Evolutionary conservation across 257 asterid genomes (phyloP).

Genomic region (Plantago major): DNA sequence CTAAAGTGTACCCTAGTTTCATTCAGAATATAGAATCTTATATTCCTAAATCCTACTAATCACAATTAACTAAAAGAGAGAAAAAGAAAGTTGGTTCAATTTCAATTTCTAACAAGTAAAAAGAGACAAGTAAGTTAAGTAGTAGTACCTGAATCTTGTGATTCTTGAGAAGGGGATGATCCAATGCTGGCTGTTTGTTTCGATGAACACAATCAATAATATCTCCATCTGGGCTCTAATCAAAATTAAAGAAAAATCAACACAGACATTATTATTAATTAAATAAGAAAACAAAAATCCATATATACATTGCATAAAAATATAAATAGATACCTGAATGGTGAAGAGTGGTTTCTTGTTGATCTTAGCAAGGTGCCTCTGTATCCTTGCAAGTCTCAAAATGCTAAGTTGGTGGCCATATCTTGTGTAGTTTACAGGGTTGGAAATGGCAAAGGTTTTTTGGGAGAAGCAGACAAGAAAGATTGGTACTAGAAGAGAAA

Average conservation of each 20-base stretch:
- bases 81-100: too few relatives aligned
- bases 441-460: constrained; percentile 27
- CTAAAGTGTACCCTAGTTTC: background rate
- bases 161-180: constrained; percentile 87
- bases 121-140: too few relatives aligned
- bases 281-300: background rate
- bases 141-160: constrained; percentile 95
- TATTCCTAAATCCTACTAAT: too few relatives aligned
- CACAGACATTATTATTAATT: background rate
- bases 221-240: constrained; percentile 98
- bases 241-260: background rate
- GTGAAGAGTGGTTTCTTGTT: constrained; percentile 77
- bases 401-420: constrained; percentile 42
- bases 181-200: constrained; percentile 84
- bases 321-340: constrained; percentile 45
- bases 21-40: too few relatives aligned
- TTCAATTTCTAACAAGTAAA: too few relatives aligned
- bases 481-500: constrained; percentile 1
- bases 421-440: constrained; percentile 39
- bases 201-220: constrained; percentile 89
- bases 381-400: constrained; percentile 72
- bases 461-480: constrained; percentile 22
- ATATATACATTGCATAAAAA: too few relatives aligned
- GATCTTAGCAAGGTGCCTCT: constrained; percentile 60
- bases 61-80: too few relatives aligned